Percentiles rank a stretch among this genome's conserved stretches.
These are phyloP conservation scores for Phoma sp. DNA, from an alignment of 2,329 filamentous ascomycete species.

Conservation along the genomic window DNA sequence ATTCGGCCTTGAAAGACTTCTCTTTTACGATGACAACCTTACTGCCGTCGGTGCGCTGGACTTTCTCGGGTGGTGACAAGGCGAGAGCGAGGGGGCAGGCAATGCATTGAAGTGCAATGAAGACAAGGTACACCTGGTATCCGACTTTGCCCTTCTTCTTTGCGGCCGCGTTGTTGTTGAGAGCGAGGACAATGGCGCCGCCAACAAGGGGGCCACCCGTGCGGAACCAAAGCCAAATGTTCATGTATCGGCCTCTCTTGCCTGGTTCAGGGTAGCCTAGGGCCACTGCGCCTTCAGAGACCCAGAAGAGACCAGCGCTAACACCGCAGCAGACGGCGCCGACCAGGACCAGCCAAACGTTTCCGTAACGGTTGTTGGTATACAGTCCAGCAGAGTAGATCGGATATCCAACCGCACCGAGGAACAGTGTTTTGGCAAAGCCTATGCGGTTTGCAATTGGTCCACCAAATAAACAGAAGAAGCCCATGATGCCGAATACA, in stretches of 20 bases:
- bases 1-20: constrained; percentile 51
- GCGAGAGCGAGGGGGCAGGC: constrained; percentile 50
- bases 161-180: constrained; percentile 50
- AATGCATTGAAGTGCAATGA: constrained; percentile 52
- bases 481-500: constrained; percentile 57
- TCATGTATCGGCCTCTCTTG: constrained; percentile 58
- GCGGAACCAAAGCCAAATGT: constrained; percentile 60
- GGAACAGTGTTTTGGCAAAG: constrained; percentile 54
- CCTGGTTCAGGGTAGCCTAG: constrained; percentile 58
- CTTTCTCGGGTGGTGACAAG: constrained; percentile 52
- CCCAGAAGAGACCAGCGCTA: constrained; percentile 61
- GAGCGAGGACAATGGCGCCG: constrained; percentile 55
- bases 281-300: constrained; percentile 59
- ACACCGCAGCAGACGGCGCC: constrained; percentile 59
- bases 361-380: constrained; percentile 60
- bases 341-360: constrained; percentile 60
- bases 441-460: constrained; percentile 60
- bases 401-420: constrained; percentile 58
- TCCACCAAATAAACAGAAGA: constrained; percentile 58
- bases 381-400: constrained; percentile 56
- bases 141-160: constrained; percentile 45
- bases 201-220: constrained; percentile 59
- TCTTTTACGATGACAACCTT: constrained; percentile 49
- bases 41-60: constrained; percentile 52
- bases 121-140: constrained; percentile 53